Evolutionary conservation across 2,329 filamentous ascomycete species (phyloP), one percentile per base, ranked within the genome.

Genomic region (Byssochlamys sp.): DNA sequence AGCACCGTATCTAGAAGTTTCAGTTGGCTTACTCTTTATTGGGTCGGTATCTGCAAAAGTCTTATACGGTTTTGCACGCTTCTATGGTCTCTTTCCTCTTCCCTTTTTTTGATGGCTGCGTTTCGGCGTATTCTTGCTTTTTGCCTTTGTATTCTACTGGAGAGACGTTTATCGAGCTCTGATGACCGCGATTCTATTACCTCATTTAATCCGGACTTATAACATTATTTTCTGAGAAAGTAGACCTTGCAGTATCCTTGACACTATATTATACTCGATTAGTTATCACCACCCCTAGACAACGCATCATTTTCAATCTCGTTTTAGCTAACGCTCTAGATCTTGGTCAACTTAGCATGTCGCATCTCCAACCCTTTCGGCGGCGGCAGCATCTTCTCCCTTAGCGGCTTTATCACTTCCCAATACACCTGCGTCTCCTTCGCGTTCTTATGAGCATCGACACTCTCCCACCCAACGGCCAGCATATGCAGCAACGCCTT

Each of bases 1-100:
- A 89, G 74, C 87, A 89, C 75, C 84, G 87, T 52, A 84, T 88
- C 65, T 88, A 69, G 65, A 51, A 19, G 29, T 27, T 31, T 55
- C 26, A 35, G n/a, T n/a, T n/a, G 55, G 56, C 26, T 49, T 29
- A 54, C 28, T 53, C 39, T 31, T 14, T 50, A 28, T 24, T 58
- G 51, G 35, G 55, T 51, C 56, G 55, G 56, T 50, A 58, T 33
- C 45, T 19, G 26, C 48, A 55, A 56, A 58, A 56, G 52, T 61
- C 58, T 52, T 59, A 53, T 55, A 24, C n/a, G 39, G 54, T 60
- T 53, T 60, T 54, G 58, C 59, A 63, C 45, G 56, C 59, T 61
- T 58, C 60, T 59, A 57, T 64, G 58, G 61, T 59, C 58, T 60
- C 59, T 50, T 64, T 58, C 59, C 54, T 35, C 53, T 60, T 48